phyloP scores from a whole-genome alignment of 1,139 yeast species.

The Pichia sp. region DNA sequence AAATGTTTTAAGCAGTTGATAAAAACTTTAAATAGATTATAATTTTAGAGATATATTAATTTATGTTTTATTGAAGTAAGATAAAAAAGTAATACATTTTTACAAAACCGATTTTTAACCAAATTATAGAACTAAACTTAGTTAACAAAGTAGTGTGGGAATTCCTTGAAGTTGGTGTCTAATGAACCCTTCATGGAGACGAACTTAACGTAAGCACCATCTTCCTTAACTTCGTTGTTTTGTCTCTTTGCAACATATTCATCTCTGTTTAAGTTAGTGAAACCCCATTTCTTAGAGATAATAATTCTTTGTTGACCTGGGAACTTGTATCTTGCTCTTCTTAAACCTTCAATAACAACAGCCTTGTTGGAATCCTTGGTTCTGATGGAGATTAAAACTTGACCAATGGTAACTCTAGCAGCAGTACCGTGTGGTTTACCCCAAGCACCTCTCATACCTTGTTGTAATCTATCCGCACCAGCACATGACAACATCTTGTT shows the following conservation, averaged over 20 bases:
- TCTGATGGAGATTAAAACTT: slow-evolving; percentile 96
- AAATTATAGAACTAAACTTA: slow-evolving; percentile 23
- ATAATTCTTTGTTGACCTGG: slow-evolving; percentile 99
- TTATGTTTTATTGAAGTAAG: background rate
- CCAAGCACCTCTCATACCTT: slow-evolving; percentile 99
- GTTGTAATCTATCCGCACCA: slow-evolving; percentile 99
- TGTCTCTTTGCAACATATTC: slow-evolving; percentile 92
- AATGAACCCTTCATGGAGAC: slow-evolving; percentile 93
- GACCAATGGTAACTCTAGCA: slow-evolving; percentile 98
- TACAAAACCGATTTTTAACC: slow-evolving; percentile 4
- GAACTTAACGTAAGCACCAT: slow-evolving; percentile 99
- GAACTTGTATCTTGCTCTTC: slow-evolving; percentile 99
- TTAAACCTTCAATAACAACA: slow-evolving; percentile 96
- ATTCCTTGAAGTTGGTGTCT: slow-evolving; percentile 83
- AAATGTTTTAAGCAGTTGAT: background rate
- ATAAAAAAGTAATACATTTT: slow-evolving; percentile 1
- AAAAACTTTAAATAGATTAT: background rate
- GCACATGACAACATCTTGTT: slow-evolving; percentile 99
- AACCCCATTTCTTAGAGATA: slow-evolving; percentile 99
- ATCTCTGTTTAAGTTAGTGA: slow-evolving; percentile 97
- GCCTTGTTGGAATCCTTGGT: slow-evolving; percentile 97
- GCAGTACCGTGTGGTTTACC: slow-evolving; percentile 99
- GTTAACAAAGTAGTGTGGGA: slow-evolving; percentile 83
- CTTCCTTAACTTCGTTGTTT: slow-evolving; percentile 97
- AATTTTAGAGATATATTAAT: slow-evolving; percentile 1